Evolutionary conservation across 1,284 basidiomycete species (phyloP).

Genomic region (Boletus nobilissimus): DNA sequence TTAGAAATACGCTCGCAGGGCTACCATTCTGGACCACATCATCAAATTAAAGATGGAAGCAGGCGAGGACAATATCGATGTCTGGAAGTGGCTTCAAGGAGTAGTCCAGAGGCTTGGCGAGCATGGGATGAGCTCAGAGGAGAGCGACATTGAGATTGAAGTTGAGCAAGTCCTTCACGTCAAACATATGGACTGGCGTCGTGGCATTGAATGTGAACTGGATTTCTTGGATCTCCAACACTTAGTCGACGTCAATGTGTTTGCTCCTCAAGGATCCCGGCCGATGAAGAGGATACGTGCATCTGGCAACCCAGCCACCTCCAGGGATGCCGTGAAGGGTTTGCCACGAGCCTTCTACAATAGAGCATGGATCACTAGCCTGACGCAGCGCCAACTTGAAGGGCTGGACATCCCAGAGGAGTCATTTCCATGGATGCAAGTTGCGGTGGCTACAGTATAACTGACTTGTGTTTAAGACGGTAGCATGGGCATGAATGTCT

Average conservation of each 20-base stretch:
- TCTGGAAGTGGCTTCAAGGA: conserved; percentile 1
- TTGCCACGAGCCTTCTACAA: neutral
- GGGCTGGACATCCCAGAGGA: neutral
- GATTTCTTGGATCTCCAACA: neutral
- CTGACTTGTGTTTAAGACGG: too few relatives aligned
- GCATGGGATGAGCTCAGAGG: neutral
- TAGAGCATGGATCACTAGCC: neutral
- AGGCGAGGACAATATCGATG: neutral
- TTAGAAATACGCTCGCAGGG: neutral
- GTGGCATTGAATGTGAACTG: neutral
- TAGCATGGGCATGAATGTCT: too few relatives aligned
- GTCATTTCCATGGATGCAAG: conserved; percentile 1
- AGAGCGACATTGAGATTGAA: neutral
- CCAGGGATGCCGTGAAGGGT: neutral
- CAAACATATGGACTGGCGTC: neutral
- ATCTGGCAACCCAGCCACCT: conserved; percentile 3
- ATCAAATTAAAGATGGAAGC: neutral
- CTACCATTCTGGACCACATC: neutral
- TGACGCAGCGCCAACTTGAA: neutral
- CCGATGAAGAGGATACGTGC: neutral
- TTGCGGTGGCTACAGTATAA: neutral
- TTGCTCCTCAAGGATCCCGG: neutral
- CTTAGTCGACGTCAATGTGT: neutral
- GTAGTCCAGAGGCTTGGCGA: neutral
- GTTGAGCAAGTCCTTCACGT: neutral